Evolutionary conservation across 192 early-diverging fungal genomes (phyloP), one percentile per base, ranked within the genome.

Genomic region (Jimgerdemannia flammicorona): DNA sequence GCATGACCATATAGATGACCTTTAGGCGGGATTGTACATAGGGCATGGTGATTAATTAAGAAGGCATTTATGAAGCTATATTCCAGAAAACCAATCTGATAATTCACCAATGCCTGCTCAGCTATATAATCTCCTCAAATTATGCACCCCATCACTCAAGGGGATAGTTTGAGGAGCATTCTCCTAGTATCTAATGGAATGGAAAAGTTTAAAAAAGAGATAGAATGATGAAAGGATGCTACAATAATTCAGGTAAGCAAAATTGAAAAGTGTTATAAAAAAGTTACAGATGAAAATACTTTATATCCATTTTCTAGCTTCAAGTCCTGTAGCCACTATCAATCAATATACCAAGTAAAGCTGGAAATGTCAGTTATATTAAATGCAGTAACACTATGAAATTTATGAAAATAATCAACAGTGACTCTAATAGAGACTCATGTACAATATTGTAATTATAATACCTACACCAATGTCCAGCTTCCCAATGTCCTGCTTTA

Each of bases 361-460:
- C n/a, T n/a, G n/a, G n/a, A n/a, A n/a, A n/a, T n/a, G n/a, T n/a
- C n/a, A n/a, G n/a, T n/a, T n/a, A n/a, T n/a, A n/a, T n/a, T n/a
- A n/a, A n/a, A n/a, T n/a, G n/a, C n/a, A n/a, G n/a, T n/a, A n/a
- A n/a, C n/a, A n/a, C n/a, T n/a, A n/a, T n/a, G n/a, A n/a, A n/a
- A n/a, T n/a, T n/a, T n/a, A n/a, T n/a, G n/a, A n/a, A n/a, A n/a
- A n/a, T n/a, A n/a, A n/a, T n/a, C 59, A 65, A 66, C 66, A 54
- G 42, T 54, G 40, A 70, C 40, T 3, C 73, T 20, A 75, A 64
- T 40, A 67, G 41, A 43, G 44, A 75, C 80, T 80, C 80, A 84
- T 81, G 68, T 95, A 93, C 74, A 94, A 96, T 66, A 96, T 96
- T 6, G 97, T 98, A 71, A 98, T 92, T 96, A 98, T 98, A 78